These are phyloP conservation scores for Purpureocillium takamizusanense DNA, from an alignment of 2,329 filamentous ascomycete genomes.

Conservation along the genomic window DNA sequence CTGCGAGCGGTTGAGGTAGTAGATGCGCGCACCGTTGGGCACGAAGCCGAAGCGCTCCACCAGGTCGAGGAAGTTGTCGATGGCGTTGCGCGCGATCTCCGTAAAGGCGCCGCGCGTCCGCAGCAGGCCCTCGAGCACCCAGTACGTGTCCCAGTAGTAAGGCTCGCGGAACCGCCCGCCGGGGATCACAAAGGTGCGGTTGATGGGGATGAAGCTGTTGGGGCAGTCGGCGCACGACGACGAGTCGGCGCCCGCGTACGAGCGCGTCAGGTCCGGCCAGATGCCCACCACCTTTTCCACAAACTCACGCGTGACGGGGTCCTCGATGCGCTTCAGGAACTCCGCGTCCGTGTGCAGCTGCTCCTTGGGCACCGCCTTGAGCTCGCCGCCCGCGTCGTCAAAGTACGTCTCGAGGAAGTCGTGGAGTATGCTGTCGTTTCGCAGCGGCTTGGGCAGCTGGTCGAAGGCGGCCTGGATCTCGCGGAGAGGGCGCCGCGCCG, in stretches of 20 bases:
- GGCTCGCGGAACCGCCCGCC: constrained; percentile 63
- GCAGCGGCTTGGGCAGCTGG: constrained; percentile 49
- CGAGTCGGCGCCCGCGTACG: constrained; percentile 39
- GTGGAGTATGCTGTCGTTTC: constrained; percentile 53
- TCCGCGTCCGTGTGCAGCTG: constrained; percentile 45
- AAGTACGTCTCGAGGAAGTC: constrained; percentile 56
- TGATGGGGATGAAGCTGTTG: constrained; percentile 56
- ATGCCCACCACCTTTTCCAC: constrained; percentile 56
- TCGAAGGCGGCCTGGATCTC: constrained; percentile 54
- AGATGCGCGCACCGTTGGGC: constrained; percentile 57
- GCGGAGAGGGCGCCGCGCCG: constrained; percentile 47
- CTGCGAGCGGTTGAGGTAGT: constrained; percentile 61
- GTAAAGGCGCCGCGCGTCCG: constrained; percentile 56
- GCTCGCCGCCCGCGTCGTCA: constrained; percentile 53
- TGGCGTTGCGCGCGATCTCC: constrained; percentile 55
- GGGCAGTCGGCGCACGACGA: constrained; percentile 47
- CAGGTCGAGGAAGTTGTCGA: constrained; percentile 62
- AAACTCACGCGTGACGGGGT: constrained; percentile 51
- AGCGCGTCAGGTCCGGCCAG: constrained; percentile 58
- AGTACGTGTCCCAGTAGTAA: constrained; percentile 66
- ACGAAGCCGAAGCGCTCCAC: constrained; percentile 57
- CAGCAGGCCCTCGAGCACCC: constrained; percentile 57
- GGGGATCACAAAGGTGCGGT: constrained; percentile 60
- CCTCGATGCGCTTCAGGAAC: constrained; percentile 49
- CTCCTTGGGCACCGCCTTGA: constrained; percentile 41